phyloP scores from a whole-genome alignment of 257 asterid species.

The Scutellaria baicalensis region DNA sequence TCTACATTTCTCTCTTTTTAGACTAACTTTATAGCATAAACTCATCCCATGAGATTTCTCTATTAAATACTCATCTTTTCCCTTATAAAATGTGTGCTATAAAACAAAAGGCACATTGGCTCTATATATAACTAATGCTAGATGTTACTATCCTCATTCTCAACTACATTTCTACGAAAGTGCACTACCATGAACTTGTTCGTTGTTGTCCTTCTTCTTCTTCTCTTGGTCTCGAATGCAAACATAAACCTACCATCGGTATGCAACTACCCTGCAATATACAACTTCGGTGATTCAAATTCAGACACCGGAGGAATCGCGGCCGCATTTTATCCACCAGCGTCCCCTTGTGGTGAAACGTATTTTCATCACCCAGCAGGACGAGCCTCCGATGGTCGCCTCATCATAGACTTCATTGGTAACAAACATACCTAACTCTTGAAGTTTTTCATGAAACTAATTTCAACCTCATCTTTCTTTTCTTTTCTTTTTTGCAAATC shows the following conservation, averaged over 20 bases:
- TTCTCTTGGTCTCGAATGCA: not conserved
- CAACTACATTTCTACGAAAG: not conserved
- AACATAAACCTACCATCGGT: not conserved
- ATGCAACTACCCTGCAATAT: conserved; percentile 48
- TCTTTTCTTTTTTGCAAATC: not conserved
- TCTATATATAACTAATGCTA: not conserved
- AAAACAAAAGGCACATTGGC: not conserved
- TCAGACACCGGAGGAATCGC: conserved; percentile 62
- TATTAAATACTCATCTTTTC: not conserved
- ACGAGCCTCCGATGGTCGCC: conserved; percentile 62
- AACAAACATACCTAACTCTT: not conserved
- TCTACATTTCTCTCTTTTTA: too few species aligned
- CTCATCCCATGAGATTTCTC: not conserved
- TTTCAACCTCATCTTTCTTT: too few species aligned
- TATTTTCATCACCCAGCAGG: conserved; percentile 47
- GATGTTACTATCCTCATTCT: not conserved
- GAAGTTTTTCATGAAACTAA: too few species aligned
- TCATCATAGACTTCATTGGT: conserved; percentile 58
- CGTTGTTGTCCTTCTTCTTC: not conserved
- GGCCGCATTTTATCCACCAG: conserved; percentile 46
- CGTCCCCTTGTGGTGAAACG: conserved; percentile 40
- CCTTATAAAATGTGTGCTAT: not conserved
- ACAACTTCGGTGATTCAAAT: conserved; percentile 68
- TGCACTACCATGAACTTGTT: conserved; percentile 7
- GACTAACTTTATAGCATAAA: too few species aligned